These are phyloP conservation scores for Arabis hirsuta DNA, from an alignment of 345 rosid genomes.

Conservation along the genomic window DNA sequence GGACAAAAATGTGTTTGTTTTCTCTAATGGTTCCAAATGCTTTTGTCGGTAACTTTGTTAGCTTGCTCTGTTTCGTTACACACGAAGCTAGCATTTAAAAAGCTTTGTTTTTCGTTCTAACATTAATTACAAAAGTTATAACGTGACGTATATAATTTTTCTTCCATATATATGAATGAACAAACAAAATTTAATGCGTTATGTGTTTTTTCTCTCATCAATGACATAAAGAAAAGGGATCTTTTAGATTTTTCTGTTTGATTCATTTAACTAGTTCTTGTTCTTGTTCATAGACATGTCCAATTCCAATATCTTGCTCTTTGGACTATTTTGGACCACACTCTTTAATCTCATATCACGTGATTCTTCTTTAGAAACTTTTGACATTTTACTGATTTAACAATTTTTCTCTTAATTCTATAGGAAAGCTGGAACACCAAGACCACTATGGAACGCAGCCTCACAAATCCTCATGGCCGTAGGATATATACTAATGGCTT, in stretches of 20 bases:
- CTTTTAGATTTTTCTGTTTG: constrained; percentile 25
- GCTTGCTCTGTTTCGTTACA: constrained; percentile 2
- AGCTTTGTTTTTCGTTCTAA: not conserved
- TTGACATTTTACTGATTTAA: not conserved
- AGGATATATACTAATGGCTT: constrained; percentile 78
- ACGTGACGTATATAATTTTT: not conserved
- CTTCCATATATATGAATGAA: constrained; percentile 1
- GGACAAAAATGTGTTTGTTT: too few species aligned
- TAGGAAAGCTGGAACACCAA: constrained; percentile 87
- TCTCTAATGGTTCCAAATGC: not conserved
- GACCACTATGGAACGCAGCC: constrained; percentile 95
- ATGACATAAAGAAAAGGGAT: constrained; percentile 9
- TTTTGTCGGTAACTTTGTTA: not conserved
- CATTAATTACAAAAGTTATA: not conserved
- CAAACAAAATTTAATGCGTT: constrained; percentile 1
- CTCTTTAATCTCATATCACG: constrained; percentile 12
- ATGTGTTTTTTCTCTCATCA: not conserved
- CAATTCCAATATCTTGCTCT: constrained; percentile 8
- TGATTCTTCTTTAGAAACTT: constrained; percentile 9
- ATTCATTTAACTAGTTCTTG: constrained; percentile 25
- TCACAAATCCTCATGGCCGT: constrained; percentile 86
- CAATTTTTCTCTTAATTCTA: not conserved
- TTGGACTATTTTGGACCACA: constrained; percentile 24
- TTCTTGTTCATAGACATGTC: constrained; percentile 24
- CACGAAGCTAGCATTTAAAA: not conserved